These are phyloP conservation scores for Beta corolliflora DNA, from an alignment of 179 eudicot genomes.

Conservation along the genomic window DNA sequence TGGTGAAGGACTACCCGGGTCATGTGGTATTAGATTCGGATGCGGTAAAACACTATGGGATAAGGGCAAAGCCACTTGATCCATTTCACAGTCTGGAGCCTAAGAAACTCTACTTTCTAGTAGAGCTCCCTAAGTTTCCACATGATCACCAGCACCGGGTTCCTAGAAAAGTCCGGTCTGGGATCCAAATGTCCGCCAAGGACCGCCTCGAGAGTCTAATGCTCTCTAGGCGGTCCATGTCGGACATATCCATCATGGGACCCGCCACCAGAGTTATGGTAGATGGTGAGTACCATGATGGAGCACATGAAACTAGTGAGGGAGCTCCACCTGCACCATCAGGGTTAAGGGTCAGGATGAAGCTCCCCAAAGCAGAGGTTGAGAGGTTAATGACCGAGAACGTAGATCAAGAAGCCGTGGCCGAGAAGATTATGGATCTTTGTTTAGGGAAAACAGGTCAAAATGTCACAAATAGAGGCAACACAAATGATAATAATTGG, in stretches of 20 bases:
- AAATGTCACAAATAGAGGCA: neutral
- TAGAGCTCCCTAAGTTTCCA: conserved; percentile 64
- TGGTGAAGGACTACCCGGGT: conserved; percentile 63
- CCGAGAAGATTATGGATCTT: conserved; percentile 61
- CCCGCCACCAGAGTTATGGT: conserved; percentile 35
- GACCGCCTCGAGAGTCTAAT: conserved; percentile 83
- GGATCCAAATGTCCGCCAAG: conserved; percentile 76
- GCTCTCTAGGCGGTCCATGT: conserved; percentile 73
- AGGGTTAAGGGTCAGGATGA: conserved; percentile 56
- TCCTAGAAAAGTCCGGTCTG: conserved; percentile 69
- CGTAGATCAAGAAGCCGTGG: conserved; percentile 49
- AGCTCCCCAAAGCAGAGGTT: conserved; percentile 75
- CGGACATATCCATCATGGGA: conserved; percentile 64
- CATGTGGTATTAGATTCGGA: conserved; percentile 74
- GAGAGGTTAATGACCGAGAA: conserved; percentile 64
- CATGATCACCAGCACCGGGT: conserved; percentile 36
- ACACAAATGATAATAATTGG: conserved; percentile 11
- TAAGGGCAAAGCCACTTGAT: conserved; percentile 74
- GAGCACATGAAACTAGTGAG: neutral
- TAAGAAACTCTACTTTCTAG: conserved; percentile 65
- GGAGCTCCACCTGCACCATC: conserved; percentile 1
- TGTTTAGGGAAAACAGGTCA: conserved; percentile 39
- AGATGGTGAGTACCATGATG: conserved; percentile 31
- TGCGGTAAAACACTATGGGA: conserved; percentile 68
- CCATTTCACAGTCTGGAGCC: conserved; percentile 54